These are phyloP conservation scores for Hymenoscyphus fraxineus DNA, from an alignment of 2,329 filamentous ascomycete species.

Conservation along the genomic window DNA sequence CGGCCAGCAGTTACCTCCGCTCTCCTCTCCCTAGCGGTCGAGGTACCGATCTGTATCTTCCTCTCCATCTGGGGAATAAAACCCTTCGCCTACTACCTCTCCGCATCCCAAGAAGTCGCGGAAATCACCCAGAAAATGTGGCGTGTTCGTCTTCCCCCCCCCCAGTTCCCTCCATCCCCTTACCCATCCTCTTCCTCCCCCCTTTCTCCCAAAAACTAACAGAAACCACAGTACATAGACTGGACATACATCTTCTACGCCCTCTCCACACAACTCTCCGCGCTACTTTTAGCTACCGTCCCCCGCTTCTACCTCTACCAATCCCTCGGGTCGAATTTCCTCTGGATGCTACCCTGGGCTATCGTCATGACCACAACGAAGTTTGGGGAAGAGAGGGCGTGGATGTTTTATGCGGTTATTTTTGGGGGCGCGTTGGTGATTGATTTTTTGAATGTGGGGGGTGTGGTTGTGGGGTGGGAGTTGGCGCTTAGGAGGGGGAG, in stretches of 20 bases:
- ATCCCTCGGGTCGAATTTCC: slow-evolving; percentile 60
- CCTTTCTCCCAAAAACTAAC: not conserved
- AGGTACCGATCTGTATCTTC: slow-evolving; percentile 60
- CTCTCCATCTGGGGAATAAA: slow-evolving; percentile 56
- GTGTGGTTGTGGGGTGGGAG: slow-evolving; percentile 21
- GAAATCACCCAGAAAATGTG: slow-evolving; percentile 59
- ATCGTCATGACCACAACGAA: slow-evolving; percentile 53
- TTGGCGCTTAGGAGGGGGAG: slow-evolving; percentile 19
- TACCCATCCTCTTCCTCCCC: not conserved
- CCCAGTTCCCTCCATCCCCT: not conserved
- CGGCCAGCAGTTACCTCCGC: slow-evolving; percentile 52
- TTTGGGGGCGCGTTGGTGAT: slow-evolving; percentile 69
- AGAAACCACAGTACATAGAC: slow-evolving; percentile 44
- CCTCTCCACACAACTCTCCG: slow-evolving; percentile 60
- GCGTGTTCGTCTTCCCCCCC: slow-evolving; percentile 29
- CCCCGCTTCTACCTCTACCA: slow-evolving; percentile 67
- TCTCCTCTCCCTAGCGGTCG: slow-evolving; percentile 50
- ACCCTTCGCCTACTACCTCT: slow-evolving; percentile 61
- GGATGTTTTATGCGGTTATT: slow-evolving; percentile 63
- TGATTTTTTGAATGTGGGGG: slow-evolving; percentile 45
- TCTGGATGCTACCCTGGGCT: slow-evolving; percentile 69
- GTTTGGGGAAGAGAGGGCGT: slow-evolving; percentile 53
- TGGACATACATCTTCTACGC: slow-evolving; percentile 71
- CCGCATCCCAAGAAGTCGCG: slow-evolving; percentile 53
- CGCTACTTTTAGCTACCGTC: slow-evolving; percentile 57